Conservation (phyloP, 371 early-diverging fungal species). For the Mortierella sp. region DNA sequence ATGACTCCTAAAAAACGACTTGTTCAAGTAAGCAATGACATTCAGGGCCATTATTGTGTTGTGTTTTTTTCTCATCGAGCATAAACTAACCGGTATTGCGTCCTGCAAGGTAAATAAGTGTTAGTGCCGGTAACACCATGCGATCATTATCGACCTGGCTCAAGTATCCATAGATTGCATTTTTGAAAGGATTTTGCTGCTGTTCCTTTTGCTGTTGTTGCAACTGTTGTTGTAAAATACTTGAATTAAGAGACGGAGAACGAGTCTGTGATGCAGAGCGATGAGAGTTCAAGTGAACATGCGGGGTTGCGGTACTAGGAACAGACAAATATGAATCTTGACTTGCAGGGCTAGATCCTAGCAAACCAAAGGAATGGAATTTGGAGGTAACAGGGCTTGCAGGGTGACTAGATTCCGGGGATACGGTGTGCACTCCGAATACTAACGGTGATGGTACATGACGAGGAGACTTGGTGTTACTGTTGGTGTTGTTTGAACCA, state of each 20-base stretch:
- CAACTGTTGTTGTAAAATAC: conserved; percentile 13
- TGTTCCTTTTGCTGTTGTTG: conserved; percentile 19
- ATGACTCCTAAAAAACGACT: conserved; percentile 30
- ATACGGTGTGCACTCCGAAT: conserved; percentile 19
- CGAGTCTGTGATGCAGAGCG: conserved; percentile 1
- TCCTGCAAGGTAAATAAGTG: conserved; percentile 52
- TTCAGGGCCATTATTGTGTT: too few relatives aligned
- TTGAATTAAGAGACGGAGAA: background rate
- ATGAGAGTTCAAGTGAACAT: conserved; percentile 10
- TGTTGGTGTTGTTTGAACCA: conserved; percentile 1
- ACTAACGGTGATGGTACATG: conserved; percentile 25
- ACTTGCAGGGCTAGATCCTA: conserved; percentile 41
- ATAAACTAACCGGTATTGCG: conserved; percentile 39
- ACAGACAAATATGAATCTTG: conserved; percentile 17
- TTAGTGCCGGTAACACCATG: conserved; percentile 44
- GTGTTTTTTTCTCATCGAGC: too few relatives aligned
- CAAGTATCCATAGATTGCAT: conserved; percentile 47
- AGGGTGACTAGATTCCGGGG: conserved; percentile 47
- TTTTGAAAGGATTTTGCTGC: conserved; percentile 46
- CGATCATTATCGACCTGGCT: conserved; percentile 35
- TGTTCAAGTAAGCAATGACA: background rate
- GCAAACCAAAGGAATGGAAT: conserved; percentile 45
- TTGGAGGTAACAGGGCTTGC: conserved; percentile 53
- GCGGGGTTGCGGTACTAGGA: background rate
- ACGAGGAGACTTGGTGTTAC: conserved; percentile 12